Conservation (phyloP, 495 filamentous ascomycete genomes). For the Wilcoxina mikolae region DNA sequence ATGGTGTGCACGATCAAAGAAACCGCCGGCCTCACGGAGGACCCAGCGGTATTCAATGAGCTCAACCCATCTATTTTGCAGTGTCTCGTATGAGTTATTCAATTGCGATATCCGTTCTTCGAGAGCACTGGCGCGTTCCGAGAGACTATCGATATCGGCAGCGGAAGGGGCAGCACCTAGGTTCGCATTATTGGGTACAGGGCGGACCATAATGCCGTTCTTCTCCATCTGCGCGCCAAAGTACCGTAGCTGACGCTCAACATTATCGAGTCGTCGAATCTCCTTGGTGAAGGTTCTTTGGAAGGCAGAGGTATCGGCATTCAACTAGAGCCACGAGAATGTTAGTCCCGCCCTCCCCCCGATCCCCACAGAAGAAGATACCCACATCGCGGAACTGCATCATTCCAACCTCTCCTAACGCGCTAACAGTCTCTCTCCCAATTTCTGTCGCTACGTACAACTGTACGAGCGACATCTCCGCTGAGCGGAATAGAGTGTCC, state of each 20-base stretch:
- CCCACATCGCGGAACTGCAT: constrained; percentile 95
- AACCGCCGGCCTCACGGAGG: constrained; percentile 80
- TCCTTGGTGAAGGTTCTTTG: constrained; percentile 96
- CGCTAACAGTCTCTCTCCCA: constrained; percentile 90
- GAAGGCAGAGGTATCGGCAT: constrained; percentile 81
- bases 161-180: constrained; percentile 73
- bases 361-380: constrained; percentile 11
- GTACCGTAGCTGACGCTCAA: constrained; percentile 94
- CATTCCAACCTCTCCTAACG: constrained; percentile 84
- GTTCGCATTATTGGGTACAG: constrained; percentile 72
- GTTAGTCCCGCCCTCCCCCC: background rate
- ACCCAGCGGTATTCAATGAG: constrained; percentile 97
- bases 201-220: constrained; percentile 63
- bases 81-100: constrained; percentile 93
- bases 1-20: constrained; percentile 91
- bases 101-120: constrained; percentile 81
- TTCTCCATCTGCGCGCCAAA: constrained; percentile 94
- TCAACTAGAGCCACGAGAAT: constrained; percentile 44
- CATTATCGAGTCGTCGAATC: constrained; percentile 91
- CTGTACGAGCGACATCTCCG: constrained; percentile 99
- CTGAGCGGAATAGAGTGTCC: constrained; percentile 97
- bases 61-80: constrained; percentile 95
- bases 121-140: constrained; percentile 77
- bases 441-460: constrained; percentile 98
- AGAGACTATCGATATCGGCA: constrained; percentile 86